Percentiles rank a stretch among this genome's conserved stretches.
These are phyloP conservation scores for Fusarium odoratissimum DNA, from an alignment of 2,329 filamentous ascomycete species.

Conservation along the genomic window DNA sequence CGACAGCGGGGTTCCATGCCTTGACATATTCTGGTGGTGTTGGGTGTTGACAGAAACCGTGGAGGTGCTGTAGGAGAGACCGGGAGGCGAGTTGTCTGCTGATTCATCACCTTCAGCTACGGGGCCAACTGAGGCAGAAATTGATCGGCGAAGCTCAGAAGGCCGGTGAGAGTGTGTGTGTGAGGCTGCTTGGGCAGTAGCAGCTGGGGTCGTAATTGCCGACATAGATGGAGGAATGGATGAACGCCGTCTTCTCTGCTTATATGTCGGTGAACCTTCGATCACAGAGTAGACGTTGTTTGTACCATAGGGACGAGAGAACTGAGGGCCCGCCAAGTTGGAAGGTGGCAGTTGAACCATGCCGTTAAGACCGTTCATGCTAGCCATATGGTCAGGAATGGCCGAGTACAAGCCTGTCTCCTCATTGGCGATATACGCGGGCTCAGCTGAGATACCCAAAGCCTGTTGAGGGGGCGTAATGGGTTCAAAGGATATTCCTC, in stretches of 20 bases:
- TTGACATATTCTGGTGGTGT: slow-evolving; percentile 86
- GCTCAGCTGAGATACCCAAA: slow-evolving; percentile 83
- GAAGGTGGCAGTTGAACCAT: slow-evolving; percentile 93
- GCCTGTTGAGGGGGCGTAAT: slow-evolving; percentile 95
- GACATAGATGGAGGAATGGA: slow-evolving; percentile 86
- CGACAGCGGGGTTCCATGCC: slow-evolving; percentile 90
- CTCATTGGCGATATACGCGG: slow-evolving; percentile 97
- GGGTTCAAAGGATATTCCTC: slow-evolving; percentile 95
- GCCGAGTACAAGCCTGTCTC: slow-evolving; percentile 96
- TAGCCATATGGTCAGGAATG: slow-evolving; percentile 84
- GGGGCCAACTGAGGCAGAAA: slow-evolving; percentile 87
- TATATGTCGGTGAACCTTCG: slow-evolving; percentile 98
- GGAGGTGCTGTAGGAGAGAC: slow-evolving; percentile 77
- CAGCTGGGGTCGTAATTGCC: slow-evolving; percentile 74
- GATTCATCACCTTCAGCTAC: slow-evolving; percentile 83
- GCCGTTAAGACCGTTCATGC: slow-evolving; percentile 81
- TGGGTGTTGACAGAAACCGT: slow-evolving; percentile 70
- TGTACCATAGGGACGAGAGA: slow-evolving; percentile 75
- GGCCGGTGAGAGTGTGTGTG: slow-evolving; percentile 86
- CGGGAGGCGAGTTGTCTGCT: slow-evolving; percentile 81
- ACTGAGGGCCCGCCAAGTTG: slow-evolving; percentile 83
- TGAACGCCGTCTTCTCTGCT: slow-evolving; percentile 93
- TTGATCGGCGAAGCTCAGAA: slow-evolving; percentile 90
- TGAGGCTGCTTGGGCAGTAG: slow-evolving; percentile 68
- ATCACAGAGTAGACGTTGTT: slow-evolving; percentile 95